These are phyloP conservation scores for Puccinia horiana DNA, from an alignment of 1,284 basidiomycete species.

Conservation along the genomic window DNA sequence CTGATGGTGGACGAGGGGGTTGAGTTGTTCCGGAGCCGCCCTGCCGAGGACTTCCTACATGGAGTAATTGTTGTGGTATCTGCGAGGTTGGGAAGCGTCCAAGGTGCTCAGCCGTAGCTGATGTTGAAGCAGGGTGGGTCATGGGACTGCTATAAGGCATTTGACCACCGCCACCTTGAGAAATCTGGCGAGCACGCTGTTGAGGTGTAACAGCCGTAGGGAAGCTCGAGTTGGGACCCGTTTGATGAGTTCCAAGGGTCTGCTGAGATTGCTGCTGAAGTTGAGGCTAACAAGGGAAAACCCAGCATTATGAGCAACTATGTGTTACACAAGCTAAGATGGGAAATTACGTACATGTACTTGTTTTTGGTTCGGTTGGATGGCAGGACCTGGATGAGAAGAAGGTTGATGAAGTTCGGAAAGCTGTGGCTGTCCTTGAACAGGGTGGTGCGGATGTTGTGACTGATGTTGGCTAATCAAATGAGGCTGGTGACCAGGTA, in stretches of 20 bases:
- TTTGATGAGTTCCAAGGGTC: conserved; percentile 3
- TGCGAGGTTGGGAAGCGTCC: conserved; percentile 38
- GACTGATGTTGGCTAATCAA: conserved; percentile 25
- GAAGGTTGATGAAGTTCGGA: conserved; percentile 30
- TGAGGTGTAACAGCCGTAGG: conserved; percentile 39
- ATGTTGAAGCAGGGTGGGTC: conserved; percentile 12
- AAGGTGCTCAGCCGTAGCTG: conserved; percentile 9
- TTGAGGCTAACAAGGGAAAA: conserved; percentile 16
- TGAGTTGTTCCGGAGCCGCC: conserved; percentile 21
- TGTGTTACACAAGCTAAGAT: background rate
- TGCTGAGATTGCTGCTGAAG: conserved; percentile 29
- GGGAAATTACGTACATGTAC: conserved; percentile 13
- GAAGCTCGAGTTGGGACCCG: conserved; percentile 23
- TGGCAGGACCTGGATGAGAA: conserved; percentile 5
- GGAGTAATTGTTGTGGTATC: conserved; percentile 18
- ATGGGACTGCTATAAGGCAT: conserved; percentile 45
- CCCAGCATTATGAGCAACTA: background rate
- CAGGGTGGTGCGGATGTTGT: conserved; percentile 24
- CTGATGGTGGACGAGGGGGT: conserved; percentile 44
- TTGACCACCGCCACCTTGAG: conserved; percentile 2
- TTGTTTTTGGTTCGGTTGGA: conserved; percentile 14
- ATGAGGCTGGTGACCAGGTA: conserved; percentile 28
- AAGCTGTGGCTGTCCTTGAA: conserved; percentile 26
- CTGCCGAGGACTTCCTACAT: conserved; percentile 38
- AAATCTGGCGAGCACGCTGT: conserved; percentile 32